Conservation (phyloP, 805 yeast genomes). For the Zygoascus flipseniorum region DNA sequence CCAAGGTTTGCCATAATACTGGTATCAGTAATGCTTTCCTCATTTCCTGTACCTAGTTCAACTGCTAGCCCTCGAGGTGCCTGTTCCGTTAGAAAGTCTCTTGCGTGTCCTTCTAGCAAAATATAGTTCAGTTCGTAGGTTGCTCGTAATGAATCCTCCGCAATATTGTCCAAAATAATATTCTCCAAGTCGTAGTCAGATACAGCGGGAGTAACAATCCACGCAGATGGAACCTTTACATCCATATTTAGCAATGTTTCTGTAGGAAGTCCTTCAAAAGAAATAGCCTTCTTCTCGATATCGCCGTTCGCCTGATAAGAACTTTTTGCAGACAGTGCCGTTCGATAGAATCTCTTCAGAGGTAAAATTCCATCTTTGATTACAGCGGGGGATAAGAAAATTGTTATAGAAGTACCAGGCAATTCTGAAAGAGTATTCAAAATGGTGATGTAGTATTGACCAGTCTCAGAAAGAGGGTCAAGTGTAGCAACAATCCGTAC, state of each 20-base stretch:
- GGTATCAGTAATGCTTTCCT: conserved; percentile 42
- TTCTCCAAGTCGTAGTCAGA: conserved; percentile 58
- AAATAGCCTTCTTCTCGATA: conserved; percentile 22
- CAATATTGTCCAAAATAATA: conserved; percentile 36
- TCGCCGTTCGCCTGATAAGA: conserved; percentile 25
- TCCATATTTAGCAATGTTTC: conserved; percentile 46
- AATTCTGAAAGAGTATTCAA: conserved; percentile 33
- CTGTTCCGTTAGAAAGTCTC: conserved; percentile 33
- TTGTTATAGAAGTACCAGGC: conserved; percentile 43
- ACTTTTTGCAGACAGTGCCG: conserved; percentile 32
- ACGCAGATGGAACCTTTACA: conserved; percentile 52
- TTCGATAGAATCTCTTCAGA: conserved; percentile 52
- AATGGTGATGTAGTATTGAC: conserved; percentile 55
- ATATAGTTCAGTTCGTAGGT: conserved; percentile 44
- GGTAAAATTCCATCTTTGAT: conserved; percentile 33
- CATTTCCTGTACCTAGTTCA: conserved; percentile 28
- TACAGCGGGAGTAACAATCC: conserved; percentile 53
- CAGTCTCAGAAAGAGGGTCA: conserved; percentile 63
- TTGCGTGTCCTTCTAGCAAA: conserved; percentile 64
- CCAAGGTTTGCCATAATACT: conserved; percentile 74
- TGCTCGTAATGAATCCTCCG: conserved; percentile 33
- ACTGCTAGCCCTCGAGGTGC: conserved; percentile 49
- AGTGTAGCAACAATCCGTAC: conserved; percentile 52
- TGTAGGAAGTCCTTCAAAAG: conserved; percentile 43
- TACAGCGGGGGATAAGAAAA: conserved; percentile 49